Percentiles rank a stretch among this genome's conserved stretches.
Evolutionary conservation across 2,329 filamentous ascomycete species (phyloP).

Genomic region (Lasiodiplodia theobromae): DNA sequence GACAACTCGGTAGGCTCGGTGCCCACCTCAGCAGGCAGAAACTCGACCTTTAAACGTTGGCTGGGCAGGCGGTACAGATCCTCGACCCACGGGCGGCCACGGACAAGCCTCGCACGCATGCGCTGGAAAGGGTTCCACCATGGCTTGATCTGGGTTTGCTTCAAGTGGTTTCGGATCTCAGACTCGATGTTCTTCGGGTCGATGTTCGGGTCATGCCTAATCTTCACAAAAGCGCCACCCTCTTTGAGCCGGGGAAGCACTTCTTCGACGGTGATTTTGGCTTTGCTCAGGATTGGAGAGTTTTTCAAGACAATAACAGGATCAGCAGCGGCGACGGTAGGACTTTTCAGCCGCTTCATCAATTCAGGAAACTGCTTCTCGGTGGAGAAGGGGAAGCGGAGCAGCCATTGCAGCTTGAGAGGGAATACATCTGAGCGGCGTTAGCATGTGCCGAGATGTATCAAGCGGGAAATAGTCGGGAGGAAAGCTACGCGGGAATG

Average conservation of each 20-base stretch:
- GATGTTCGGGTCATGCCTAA: slow-evolving; percentile 62
- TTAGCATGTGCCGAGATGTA: not conserved
- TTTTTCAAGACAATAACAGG: slow-evolving; percentile 54
- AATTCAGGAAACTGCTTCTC: slow-evolving; percentile 57
- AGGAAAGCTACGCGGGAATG: no score
- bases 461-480: slow-evolving; percentile 1
- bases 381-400: slow-evolving; percentile 59
- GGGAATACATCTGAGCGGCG: slow-evolving; percentile 76
- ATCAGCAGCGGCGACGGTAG: slow-evolving; percentile 61
- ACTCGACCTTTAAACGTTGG: slow-evolving; percentile 79
- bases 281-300: slow-evolving; percentile 57
- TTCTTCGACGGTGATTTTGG: slow-evolving; percentile 77
- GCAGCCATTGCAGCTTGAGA: slow-evolving; percentile 71
- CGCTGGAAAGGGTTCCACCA: slow-evolving; percentile 87
- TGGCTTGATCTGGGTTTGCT: slow-evolving; percentile 76
- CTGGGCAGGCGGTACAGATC: slow-evolving; percentile 86
- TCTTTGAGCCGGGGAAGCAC: slow-evolving; percentile 87
- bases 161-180: slow-evolving; percentile 68
- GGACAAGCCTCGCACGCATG: slow-evolving; percentile 74
- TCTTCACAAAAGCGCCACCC: slow-evolving; percentile 92
- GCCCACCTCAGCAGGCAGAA: slow-evolving; percentile 76
- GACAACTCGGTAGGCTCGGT: slow-evolving; percentile 77
- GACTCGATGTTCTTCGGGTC: slow-evolving; percentile 65
- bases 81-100: slow-evolving; percentile 90
- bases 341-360: slow-evolving; percentile 60